These are phyloP conservation scores for Leishmania mexicana DNA, from an alignment of 208 protist genomes.

Conservation along the genomic window DNA sequence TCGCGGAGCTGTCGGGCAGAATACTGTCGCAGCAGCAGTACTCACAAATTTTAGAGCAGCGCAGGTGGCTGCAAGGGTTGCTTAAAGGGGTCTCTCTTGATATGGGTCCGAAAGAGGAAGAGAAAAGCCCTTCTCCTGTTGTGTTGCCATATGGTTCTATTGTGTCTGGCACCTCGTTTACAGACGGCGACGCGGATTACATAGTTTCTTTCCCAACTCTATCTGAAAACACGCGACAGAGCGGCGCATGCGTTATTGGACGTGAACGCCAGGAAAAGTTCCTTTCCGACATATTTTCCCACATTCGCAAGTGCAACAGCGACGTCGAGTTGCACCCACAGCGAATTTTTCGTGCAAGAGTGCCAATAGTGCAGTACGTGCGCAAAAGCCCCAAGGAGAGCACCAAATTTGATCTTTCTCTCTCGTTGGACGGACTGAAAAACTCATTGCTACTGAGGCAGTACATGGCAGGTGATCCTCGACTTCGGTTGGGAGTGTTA, in stretches of 20 bases:
- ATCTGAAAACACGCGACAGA: too few relatives aligned
- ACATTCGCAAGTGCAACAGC: slow-evolving; percentile 31
- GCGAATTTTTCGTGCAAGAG: slow-evolving; percentile 74
- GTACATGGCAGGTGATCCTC: slow-evolving; percentile 67
- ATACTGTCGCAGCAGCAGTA: slow-evolving; percentile 23
- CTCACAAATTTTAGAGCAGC: slow-evolving; percentile 20
- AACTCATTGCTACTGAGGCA: slow-evolving; percentile 73
- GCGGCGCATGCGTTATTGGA: slow-evolving; percentile 6
- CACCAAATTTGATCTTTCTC: slow-evolving; percentile 76
- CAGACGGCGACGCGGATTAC: slow-evolving; percentile 77
- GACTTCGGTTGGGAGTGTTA: slow-evolving; percentile 55
- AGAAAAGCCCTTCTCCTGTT: slow-evolving; percentile 16
- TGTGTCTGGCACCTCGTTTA: slow-evolving; percentile 73
- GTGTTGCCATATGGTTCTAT: slow-evolving; percentile 80
- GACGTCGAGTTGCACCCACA: slow-evolving; percentile 44
- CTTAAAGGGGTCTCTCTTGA: slow-evolving; percentile 20
- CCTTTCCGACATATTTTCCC: slow-evolving; percentile 48
- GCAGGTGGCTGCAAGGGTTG: slow-evolving; percentile 37
- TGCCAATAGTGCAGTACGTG: slow-evolving; percentile 64
- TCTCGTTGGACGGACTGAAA: slow-evolving; percentile 67
- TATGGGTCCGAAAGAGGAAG: neutral
- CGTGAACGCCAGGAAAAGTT: slow-evolving; percentile 51
- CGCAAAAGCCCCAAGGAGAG: slow-evolving; percentile 4
- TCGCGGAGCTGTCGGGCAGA: slow-evolving; percentile 14
- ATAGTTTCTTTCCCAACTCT: slow-evolving; percentile 47